Base-by-base conservation (phyloP, 208 protist species). In the Angomonas desouzai region DNA sequence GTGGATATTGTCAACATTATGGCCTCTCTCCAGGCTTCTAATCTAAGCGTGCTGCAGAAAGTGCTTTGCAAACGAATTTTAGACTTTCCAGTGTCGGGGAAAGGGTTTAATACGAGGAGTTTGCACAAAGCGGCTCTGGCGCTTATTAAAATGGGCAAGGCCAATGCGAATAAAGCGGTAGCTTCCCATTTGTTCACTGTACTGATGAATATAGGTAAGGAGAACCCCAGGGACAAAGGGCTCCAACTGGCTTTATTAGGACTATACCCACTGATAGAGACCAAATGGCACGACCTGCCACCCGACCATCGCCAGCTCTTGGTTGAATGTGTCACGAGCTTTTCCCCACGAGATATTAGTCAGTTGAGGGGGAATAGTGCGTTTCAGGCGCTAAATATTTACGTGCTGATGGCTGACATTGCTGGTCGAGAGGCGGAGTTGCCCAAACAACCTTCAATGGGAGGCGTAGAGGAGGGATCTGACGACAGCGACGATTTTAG, bases 71-170 rank as follows among this genome's bases (percentile, higher is more conserved):
- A 55, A 32, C 76, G 81, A 29, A 74, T 91, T 11, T 47, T 70
- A n/a, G 81, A 88, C 47, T 51, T 91, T 23, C 66, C 4, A 6
- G 45, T 51, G 20, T 6, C 9, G 18, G n/a, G 20, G 9, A 23
- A 4, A 16, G 20, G 18, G 9, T 4, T 22, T 0, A 20, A 71
- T n/a, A 61, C 69, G n/a, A 70, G 66, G 28, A 77, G 70, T 30
- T 48, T 76, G 1, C 83, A 89, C 33, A 93, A 87, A 60, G 81
- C 81, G 0, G 77, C 79, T 1, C 59, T 90, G 16, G 73, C 70
- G 29, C 51, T 90, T 10, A 70, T 77, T 22, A 93, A 90, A 40
- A 6, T 89, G 9, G 78, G 68, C 29, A 47, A 36, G n/a, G 28
- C 2, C n/a, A 61, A 61, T 3, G 28, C 47, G n/a, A 22, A 40